Evolutionary conservation across 169 alveolate genomes (phyloP).

Genomic region (Plasmodium adleri): DNA sequence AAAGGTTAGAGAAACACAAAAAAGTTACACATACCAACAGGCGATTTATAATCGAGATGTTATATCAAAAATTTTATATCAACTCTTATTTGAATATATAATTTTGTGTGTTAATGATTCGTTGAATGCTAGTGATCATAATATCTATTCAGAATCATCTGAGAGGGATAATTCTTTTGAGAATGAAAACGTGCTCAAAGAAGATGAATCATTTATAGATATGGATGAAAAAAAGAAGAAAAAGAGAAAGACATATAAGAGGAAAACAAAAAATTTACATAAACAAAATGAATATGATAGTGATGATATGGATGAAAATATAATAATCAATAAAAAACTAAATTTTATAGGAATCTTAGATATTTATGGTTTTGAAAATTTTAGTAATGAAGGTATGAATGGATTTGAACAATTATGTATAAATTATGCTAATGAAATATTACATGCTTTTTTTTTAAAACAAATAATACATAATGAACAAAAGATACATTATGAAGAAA

Average conservation of each 20-base stretch:
- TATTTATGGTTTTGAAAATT: slow-evolving; percentile 91
- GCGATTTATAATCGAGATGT: slow-evolving; percentile 83
- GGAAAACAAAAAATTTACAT: slow-evolving; percentile 26
- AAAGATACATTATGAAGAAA: slow-evolving; percentile 84
- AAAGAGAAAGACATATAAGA: background rate
- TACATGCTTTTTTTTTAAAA: slow-evolving; percentile 90
- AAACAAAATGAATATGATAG: slow-evolving; percentile 1
- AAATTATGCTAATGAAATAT: slow-evolving; percentile 91
- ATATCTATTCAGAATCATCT: background rate
- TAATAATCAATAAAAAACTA: slow-evolving; percentile 1
- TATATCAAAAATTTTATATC: slow-evolving; percentile 83
- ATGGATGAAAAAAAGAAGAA: background rate
- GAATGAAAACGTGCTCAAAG: background rate
- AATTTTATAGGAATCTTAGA: slow-evolving; percentile 87
- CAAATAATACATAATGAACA: slow-evolving; percentile 87
- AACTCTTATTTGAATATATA: slow-evolving; percentile 80
- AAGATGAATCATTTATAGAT: background rate
- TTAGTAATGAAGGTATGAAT: slow-evolving; percentile 82
- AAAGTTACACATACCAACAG: slow-evolving; percentile 78
- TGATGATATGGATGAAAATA: background rate
- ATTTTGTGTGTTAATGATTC: slow-evolving; percentile 82
- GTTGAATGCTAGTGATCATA: slow-evolving; percentile 25
- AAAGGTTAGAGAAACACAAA: slow-evolving; percentile 79
- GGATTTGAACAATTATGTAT: slow-evolving; percentile 92
- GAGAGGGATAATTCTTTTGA: slow-evolving; percentile 1